phyloP scores from a whole-genome alignment of 768 basidiomycete species.

The Pulveroboletus sp. region DNA sequence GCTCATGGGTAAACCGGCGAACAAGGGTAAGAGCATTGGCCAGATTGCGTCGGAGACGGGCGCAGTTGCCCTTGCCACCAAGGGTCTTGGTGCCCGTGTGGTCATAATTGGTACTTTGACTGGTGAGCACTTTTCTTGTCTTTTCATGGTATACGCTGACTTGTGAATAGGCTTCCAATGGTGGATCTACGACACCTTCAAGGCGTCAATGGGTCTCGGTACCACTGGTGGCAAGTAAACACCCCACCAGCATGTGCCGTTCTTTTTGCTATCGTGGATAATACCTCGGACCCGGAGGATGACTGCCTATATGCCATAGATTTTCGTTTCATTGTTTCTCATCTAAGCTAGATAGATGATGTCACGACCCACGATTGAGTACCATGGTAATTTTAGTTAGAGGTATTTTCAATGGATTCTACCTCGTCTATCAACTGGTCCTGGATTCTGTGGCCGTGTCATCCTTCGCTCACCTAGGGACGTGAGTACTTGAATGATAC shows the following conservation, averaged over 20 bases:
- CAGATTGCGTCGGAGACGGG: conserved; percentile 73
- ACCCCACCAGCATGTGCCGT: not conserved
- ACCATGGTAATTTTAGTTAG: not conserved
- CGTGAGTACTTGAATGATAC: too few species aligned
- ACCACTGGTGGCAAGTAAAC: conserved; percentile 85
- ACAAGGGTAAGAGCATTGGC: conserved; percentile 79
- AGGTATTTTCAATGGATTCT: not conserved
- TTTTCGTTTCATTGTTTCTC: not conserved
- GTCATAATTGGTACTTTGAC: conserved; percentile 74
- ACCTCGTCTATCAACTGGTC: too few species aligned
- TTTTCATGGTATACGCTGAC: not conserved
- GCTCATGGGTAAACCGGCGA: conserved; percentile 84
- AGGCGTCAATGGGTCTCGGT: conserved; percentile 78
- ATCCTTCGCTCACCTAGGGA: too few species aligned
- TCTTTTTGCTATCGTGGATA: not conserved
- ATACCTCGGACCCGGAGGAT: conserved; percentile 16
- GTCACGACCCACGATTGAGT: not conserved
- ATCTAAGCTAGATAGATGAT: conserved; percentile 16
- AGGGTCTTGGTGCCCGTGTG: conserved; percentile 85
- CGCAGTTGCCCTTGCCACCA: conserved; percentile 61
- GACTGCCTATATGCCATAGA: conserved; percentile 14
- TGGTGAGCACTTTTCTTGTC: conserved; percentile 25
- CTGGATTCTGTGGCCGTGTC: too few species aligned
- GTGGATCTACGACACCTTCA: conserved; percentile 94
- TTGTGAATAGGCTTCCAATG: conserved; percentile 72